These are phyloP conservation scores for Pythium rhizo-oryzae DNA, from an alignment of 352 stramenopile species.

Conservation along the genomic window DNA sequence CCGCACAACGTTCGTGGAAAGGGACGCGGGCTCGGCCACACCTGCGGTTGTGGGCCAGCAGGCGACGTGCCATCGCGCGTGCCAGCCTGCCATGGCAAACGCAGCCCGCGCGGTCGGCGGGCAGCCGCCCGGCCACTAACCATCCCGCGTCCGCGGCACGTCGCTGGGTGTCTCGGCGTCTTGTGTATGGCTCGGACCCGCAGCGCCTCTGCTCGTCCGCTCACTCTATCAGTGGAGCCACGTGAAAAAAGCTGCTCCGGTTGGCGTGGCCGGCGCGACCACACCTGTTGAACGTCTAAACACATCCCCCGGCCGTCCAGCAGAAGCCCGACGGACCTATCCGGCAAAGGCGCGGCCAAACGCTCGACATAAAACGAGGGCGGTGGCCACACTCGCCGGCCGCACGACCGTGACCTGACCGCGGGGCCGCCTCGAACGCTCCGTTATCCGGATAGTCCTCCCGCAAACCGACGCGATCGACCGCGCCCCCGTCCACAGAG, in stretches of 20 bases:
- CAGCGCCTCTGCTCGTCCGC: neutral
- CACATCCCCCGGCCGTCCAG: neutral
- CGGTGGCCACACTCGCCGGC: neutral
- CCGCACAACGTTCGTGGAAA: slow-evolving; percentile 20
- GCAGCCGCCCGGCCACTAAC: too few relatives aligned
- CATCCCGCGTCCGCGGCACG: too few relatives aligned
- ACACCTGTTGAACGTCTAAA: slow-evolving; percentile 2
- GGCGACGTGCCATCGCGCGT: neutral
- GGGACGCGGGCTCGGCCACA: neutral
- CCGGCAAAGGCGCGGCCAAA: neutral
- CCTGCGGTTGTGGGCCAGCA: slow-evolving; percentile 11
- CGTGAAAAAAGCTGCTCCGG: neutral
- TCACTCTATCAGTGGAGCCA: neutral
- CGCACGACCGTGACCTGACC: neutral
- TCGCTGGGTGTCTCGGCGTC: too few relatives aligned
- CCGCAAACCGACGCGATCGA: neutral
- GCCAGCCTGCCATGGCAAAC: neutral
- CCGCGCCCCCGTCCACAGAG: neutral
- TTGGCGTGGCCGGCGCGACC: neutral
- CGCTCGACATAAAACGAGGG: neutral
- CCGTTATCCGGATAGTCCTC: neutral
- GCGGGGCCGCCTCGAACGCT: too few relatives aligned
- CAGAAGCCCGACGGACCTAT: neutral
- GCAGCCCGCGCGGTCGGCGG: neutral
- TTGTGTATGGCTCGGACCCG: neutral